Evolutionary conservation across 306 rosid genomes (phyloP).

Genomic region (Argentina anserina): DNA sequence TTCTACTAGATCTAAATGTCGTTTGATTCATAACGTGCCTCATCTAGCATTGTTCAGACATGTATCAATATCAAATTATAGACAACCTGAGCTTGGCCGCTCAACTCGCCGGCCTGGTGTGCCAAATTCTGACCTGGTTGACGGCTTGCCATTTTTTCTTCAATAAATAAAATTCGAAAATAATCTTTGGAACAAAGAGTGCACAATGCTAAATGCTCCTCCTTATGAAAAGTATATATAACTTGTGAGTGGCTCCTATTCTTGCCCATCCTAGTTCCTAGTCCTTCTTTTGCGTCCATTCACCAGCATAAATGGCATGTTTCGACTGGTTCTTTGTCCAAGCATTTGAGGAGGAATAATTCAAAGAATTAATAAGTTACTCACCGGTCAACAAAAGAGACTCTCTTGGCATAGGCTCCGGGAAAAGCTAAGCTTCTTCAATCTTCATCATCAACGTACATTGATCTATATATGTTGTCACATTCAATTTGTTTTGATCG

Average conservation of each 20-base stretch:
- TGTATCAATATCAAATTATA: neutral
- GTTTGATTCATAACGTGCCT: neutral
- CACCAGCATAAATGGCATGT: constrained; percentile 4
- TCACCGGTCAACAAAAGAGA: constrained; percentile 3
- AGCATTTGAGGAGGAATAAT: constrained; percentile 7
- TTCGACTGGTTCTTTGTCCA: constrained; percentile 5
- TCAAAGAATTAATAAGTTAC: neutral
- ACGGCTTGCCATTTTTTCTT: constrained; percentile 37
- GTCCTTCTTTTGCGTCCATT: constrained; percentile 15
- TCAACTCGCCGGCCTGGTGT: constrained; percentile 25
- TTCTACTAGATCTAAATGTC: neutral
- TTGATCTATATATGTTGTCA: neutral
- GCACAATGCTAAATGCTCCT: neutral
- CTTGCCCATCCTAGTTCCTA: neutral
- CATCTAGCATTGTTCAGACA: neutral
- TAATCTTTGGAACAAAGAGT: neutral
- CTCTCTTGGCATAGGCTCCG: constrained; percentile 12
- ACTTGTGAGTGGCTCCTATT: neutral
- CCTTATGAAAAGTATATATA: constrained; percentile 12
- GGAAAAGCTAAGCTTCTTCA: neutral
- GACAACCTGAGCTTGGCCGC: constrained; percentile 37
- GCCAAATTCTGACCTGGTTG: constrained; percentile 12
- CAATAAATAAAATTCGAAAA: neutral
- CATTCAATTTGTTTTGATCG: neutral
- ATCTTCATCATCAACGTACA: neutral